Base-by-base conservation (phyloP, 306 rosid genomes). In the Casuarina equisetifolia region DNA sequence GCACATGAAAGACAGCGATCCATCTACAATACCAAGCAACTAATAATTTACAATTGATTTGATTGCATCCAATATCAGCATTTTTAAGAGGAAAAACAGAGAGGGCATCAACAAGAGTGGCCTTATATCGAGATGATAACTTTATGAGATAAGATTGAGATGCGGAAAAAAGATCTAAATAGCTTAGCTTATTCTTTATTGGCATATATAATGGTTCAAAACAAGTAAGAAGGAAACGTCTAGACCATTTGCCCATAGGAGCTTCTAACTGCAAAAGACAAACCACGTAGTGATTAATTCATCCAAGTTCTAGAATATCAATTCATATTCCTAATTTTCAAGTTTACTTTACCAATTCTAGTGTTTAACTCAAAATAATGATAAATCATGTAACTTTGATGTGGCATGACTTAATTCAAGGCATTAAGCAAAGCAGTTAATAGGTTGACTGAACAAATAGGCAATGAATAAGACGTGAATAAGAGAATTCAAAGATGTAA, bases 141-240 rank as follows among this genome's bases (percentile, higher is more conserved):
- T n/a, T n/a, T n/a, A n/a, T n/a, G 9, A 4, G 4, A 67, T 49
- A 42, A 66, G 71, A 4, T 10, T 66, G 49, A 25, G 2, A 5
- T 2, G 19, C 6, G n/a, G 32, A 46, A 48, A 66, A 25, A 70
- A 4, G 16, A 50, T 11, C 39, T 20, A 69, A 20, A 42, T 5
- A 48, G 50, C 83, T 80, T 78, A 91, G 97, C 91, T 95, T 95
- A 82, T 91, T 91, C 86, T 92, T 95, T 62, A 89, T 91, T 53
- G 99, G 99, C 93, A 95, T 79, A 83, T 95, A 95, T 90, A 92
- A 92, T 20, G 99, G 99, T 82, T 95, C 97, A 95, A 95, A 73
- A 95, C 96, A 68, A 95, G 93, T 63, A 97, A 97, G 77, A 95
- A 95, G 40, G 97, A 97, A 25, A 96, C 92, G 87, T 95, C 99